A percentile compares a stretch with the other conserved stretches of the same genome.
Evolutionary conservation across 2,329 filamentous ascomycete genomes (phyloP).

Genomic region (Ophiostoma quercus): DNA sequence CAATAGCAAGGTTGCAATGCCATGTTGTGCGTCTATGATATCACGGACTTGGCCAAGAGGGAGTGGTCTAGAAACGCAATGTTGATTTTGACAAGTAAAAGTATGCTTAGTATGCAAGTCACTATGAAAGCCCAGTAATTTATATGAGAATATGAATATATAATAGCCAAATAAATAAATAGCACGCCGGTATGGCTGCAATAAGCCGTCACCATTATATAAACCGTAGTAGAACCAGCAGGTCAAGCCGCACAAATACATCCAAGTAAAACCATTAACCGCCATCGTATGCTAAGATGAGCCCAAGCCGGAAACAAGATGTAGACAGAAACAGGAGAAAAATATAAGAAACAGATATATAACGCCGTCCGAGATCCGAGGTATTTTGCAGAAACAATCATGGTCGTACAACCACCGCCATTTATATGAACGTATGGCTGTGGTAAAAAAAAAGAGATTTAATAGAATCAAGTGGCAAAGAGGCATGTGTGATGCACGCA

Average conservation of each 20-base stretch:
- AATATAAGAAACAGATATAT: not conserved
- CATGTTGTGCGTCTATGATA: not conserved
- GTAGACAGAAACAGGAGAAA: not conserved
- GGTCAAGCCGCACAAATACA: not conserved
- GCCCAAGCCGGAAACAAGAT: not conserved
- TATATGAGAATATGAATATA: not conserved
- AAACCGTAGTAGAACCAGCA: not conserved
- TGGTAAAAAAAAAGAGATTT: not conserved
- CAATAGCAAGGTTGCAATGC: not conserved
- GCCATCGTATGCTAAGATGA: not conserved
- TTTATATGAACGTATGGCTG: not conserved
- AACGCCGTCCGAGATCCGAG: slow-evolving; percentile 15
- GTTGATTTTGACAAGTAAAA: not conserved
- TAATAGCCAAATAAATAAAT: not conserved
- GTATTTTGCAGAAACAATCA: slow-evolving; percentile 13
- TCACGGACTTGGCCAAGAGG: not conserved
- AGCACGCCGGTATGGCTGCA: not conserved
- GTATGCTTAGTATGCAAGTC: not conserved
- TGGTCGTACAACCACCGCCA: slow-evolving; percentile 12
- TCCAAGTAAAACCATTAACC: not conserved
- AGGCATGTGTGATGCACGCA: not conserved
- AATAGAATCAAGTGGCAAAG: not conserved
- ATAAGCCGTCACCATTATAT: not conserved
- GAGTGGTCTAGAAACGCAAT: not conserved
- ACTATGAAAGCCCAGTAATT: not conserved